phyloP scores from a whole-genome alignment of 768 basidiomycete species.

The Leccinum arenicola region DNA sequence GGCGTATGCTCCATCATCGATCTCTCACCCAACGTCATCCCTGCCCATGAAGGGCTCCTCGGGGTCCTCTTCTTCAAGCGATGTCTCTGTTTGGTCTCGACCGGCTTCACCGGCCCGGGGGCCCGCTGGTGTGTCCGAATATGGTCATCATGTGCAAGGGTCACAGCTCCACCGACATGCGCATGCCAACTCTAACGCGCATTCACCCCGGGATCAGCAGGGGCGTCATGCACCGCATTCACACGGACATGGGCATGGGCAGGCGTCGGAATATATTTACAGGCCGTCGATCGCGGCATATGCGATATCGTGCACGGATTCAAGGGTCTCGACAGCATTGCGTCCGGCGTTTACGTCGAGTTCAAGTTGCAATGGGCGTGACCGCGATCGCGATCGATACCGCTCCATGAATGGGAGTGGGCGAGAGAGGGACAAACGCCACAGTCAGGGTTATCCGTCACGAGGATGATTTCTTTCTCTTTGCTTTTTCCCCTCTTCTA shows the following conservation, averaged over 20 bases:
- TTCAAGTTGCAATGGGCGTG: slow-evolving; percentile 15
- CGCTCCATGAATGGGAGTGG: slow-evolving; percentile 4
- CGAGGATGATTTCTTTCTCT: slow-evolving; percentile 4
- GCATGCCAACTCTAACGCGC: slow-evolving; percentile 2
- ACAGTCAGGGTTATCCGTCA: slow-evolving; percentile 11
- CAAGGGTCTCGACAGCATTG: slow-evolving; percentile 33
- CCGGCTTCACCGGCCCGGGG: slow-evolving; percentile 26
- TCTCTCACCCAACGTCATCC: not conserved
- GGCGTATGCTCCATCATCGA: slow-evolving; percentile 5
- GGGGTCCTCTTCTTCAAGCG: slow-evolving; percentile 25
- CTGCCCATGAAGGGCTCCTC: slow-evolving; percentile 13
- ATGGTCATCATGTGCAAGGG: slow-evolving; percentile 7
- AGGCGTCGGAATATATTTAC: slow-evolving; percentile 25
- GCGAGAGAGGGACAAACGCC: slow-evolving; percentile 18
- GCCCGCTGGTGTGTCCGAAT: not conserved
- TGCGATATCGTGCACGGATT: slow-evolving; percentile 32
- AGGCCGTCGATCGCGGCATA: slow-evolving; percentile 32
- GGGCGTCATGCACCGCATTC: slow-evolving; percentile 6
- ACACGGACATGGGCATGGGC: slow-evolving; percentile 8
- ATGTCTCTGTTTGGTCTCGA: slow-evolving; percentile 25
- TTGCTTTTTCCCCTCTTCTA: too few species aligned
- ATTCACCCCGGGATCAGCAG: slow-evolving; percentile 18
- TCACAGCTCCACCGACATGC: slow-evolving; percentile 18
- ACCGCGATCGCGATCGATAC: slow-evolving; percentile 21
- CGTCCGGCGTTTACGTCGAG: slow-evolving; percentile 32